Evolutionary conservation across 768 basidiomycete species (phyloP).

Genomic region (Termitomyces sp.): DNA sequence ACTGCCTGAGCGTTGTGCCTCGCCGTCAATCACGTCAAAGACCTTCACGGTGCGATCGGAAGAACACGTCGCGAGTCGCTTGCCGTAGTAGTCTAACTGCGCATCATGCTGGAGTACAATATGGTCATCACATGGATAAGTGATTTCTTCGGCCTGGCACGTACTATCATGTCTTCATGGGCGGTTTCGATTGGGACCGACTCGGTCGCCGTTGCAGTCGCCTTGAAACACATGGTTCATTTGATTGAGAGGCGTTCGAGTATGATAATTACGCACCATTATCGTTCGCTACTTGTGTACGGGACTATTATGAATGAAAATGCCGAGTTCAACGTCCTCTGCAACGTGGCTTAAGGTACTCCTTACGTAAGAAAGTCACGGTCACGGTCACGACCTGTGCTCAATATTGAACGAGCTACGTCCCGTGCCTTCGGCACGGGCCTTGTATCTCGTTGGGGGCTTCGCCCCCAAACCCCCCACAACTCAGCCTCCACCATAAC

Average conservation of each 20-base stretch:
- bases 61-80: constrained; percentile 94
- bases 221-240: constrained; percentile 25
- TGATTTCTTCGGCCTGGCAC: constrained; percentile 26
- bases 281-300: constrained; percentile 1
- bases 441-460: too few species aligned
- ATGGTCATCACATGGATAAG: constrained; percentile 6
- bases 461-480: too few species aligned
- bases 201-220: constrained; percentile 56
- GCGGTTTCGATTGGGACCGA: constrained; percentile 89
- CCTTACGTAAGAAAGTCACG: too few species aligned
- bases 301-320: not conserved
- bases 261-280: constrained; percentile 10
- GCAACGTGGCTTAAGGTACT: not conserved
- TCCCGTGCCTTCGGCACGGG: too few species aligned
- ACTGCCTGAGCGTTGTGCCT: constrained; percentile 57
- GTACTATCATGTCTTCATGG: constrained; percentile 98
- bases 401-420: too few species aligned
- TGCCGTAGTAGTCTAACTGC: constrained; percentile 96
- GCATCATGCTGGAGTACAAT: constrained; percentile 80
- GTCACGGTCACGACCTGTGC: too few species aligned
- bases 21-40: constrained; percentile 92
- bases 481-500: too few species aligned
- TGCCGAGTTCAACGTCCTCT: not conserved
- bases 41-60: constrained; percentile 94
- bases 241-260: not conserved